phyloP scores from a whole-genome alignment of 257 asterid genomes.

The Nicotiana tabacum region DNA sequence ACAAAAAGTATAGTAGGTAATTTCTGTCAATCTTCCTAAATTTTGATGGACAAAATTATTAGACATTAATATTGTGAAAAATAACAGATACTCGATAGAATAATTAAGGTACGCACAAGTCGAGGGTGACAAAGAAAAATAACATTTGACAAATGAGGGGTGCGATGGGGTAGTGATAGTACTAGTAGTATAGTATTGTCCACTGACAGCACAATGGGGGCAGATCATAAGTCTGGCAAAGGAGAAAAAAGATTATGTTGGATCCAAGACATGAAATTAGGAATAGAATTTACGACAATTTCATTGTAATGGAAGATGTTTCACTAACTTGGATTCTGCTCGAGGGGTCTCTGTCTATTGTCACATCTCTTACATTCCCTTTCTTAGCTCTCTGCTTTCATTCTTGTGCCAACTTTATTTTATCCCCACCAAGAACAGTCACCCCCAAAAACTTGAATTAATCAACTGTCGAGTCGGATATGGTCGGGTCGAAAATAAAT shows the following conservation, averaged over 20 bases:
- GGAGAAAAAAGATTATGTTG: constrained; percentile 18
- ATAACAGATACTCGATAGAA: no score
- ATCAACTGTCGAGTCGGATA: no score
- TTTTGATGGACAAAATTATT: no score
- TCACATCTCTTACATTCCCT: constrained; percentile 27
- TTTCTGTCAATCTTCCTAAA: no score
- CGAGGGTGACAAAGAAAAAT: no score
- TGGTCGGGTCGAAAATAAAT: no score
- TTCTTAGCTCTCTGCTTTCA: constrained; percentile 22
- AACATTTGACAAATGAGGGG: neutral
- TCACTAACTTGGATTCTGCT: constrained; percentile 36
- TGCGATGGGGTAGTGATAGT: neutral
- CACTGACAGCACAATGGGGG: constrained; percentile 12
- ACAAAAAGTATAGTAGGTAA: no score
- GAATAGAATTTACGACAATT: constrained; percentile 29
- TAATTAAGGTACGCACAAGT: no score
- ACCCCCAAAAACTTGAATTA: neutral
- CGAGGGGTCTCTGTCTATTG: constrained; percentile 26
- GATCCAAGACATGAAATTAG: constrained; percentile 17
- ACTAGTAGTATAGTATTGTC: constrained; percentile 1
- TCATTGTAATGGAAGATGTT: constrained; percentile 26
- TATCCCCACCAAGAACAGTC: neutral
- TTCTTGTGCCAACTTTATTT: constrained; percentile 20
- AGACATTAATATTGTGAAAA: no score
- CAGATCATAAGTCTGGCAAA: neutral